Evolutionary conservation across 164 flowering plant genomes (phyloP).

Genomic region (Berberis vulgaris): DNA sequence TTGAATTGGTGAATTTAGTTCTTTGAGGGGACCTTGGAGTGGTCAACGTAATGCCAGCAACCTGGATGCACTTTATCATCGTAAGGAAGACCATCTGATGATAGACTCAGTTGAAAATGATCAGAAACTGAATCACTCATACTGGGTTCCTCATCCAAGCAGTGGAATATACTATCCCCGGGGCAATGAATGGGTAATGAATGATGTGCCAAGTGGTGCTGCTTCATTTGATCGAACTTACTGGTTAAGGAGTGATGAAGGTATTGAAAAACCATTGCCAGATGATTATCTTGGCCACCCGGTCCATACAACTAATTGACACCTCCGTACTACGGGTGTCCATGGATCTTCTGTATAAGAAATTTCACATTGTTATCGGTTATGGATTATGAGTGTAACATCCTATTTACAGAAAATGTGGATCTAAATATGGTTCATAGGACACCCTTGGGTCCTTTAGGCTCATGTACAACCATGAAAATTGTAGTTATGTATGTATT

Average conservation of each 20-base stretch:
- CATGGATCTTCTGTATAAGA: too few species aligned
- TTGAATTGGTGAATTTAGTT: background rate
- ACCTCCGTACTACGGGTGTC: too few species aligned
- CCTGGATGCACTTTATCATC: background rate
- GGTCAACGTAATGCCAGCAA: background rate
- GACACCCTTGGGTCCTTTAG: too few species aligned
- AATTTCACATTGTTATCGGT: too few species aligned
- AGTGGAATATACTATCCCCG: slow-evolving; percentile 57
- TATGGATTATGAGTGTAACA: too few species aligned
- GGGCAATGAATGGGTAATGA: slow-evolving; percentile 62
- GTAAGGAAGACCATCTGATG: background rate
- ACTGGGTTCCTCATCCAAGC: slow-evolving; percentile 62
- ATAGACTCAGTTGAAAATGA: background rate
- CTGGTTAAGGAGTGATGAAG: slow-evolving; percentile 53
- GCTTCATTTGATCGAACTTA: slow-evolving; percentile 28
- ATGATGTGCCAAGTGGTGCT: slow-evolving; percentile 40
- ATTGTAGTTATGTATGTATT: too few species aligned
- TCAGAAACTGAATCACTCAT: background rate
- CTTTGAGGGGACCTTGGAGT: slow-evolving; percentile 12
- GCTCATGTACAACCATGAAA: too few species aligned
- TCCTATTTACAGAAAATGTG: too few species aligned
- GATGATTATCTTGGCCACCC: slow-evolving; percentile 4
- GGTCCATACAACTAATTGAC: too few species aligned
- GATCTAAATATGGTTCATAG: too few species aligned
- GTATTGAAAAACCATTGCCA: slow-evolving; percentile 33